phyloP scores from a whole-genome alignment of 257 asterid genomes.

The Solanum chiquidenum region DNA sequence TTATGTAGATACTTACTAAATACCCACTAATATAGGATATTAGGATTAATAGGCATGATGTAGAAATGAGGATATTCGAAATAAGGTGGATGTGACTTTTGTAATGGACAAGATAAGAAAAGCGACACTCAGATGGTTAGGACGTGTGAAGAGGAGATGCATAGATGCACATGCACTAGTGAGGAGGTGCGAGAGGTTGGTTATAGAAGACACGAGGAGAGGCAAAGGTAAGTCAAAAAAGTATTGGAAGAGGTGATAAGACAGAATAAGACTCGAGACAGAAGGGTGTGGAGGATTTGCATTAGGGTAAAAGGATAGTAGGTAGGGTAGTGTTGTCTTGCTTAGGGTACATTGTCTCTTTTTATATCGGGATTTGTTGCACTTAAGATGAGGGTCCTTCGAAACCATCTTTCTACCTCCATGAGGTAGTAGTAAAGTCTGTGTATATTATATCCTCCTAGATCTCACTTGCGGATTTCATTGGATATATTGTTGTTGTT shows the following conservation, averaged over 20 bases:
- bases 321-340: no score
- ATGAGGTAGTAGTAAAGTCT: fast-evolving
- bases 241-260: fast-evolving
- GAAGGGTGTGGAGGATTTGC: no score
- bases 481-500: no score
- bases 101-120: no score
- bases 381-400: no score
- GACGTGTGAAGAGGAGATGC: neutral
- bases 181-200: neutral
- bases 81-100: neutral
- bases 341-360: no score
- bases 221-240: fast-evolving
- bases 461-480: fast-evolving
- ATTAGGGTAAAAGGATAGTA: no score
- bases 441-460: no score
- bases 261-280: neutral
- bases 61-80: neutral
- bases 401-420: no score
- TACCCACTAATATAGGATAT: neutral
- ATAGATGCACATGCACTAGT: fast-evolving
- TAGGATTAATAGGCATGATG: neutral
- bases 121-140: fast-evolving
- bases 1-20: neutral
- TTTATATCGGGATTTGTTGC: neutral
- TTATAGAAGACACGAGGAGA: neutral